Base-by-base conservation (phyloP, 2,329 filamentous ascomycete genomes). In the Talaromyces marneffei region DNA sequence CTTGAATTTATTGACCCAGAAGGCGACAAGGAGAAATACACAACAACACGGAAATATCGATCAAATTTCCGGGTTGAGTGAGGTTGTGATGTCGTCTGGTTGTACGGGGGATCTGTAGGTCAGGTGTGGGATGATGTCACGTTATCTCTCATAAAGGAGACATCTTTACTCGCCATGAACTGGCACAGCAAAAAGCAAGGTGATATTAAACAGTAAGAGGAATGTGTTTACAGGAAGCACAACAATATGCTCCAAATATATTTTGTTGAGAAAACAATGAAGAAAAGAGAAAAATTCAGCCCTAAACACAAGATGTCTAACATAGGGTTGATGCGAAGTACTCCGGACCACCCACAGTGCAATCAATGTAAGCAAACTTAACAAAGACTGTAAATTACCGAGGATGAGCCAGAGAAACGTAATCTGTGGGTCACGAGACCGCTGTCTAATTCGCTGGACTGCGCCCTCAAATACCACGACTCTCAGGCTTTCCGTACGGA, bases 121-220 rank as follows among this genome's bases (percentile, higher is more conserved):
- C 60, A 52, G 56, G 42, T 46, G 42, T 58, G 44, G 56, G 50
- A 62, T 62, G 60, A 62, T 62, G 60, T 62, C 60, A 62, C 60
- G 60, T 55, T 62, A 59, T 62, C 55, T 46, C 50, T 62, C 48
- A 55, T 44, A 42, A 46, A 55, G 50, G 46, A 23, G 57, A 42
- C 60, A 62, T 62, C 48, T 31, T 62, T 35, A 42, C 37, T 52
- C 35, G 46, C 55, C 54, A 58, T 58, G 42, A 23, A 37, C 35
- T 39, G 48, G 46, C 52, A 55, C 42, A 33, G 18, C n/a, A 27
- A 27, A 55, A n/a, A 33, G 18, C 10, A 18, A n/a, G 33, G 4
- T 31, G 29, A 20, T 20, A 12, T 5, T 52, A 33, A 14, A 18
- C 2, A 23, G 14, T 7, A 52, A 20, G n/a, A 35, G 1, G 3